Evolutionary conservation across 1,284 basidiomycete species (phyloP), one percentile per base, ranked within the genome.

Genomic region (Porogramme epimiltina): DNA sequence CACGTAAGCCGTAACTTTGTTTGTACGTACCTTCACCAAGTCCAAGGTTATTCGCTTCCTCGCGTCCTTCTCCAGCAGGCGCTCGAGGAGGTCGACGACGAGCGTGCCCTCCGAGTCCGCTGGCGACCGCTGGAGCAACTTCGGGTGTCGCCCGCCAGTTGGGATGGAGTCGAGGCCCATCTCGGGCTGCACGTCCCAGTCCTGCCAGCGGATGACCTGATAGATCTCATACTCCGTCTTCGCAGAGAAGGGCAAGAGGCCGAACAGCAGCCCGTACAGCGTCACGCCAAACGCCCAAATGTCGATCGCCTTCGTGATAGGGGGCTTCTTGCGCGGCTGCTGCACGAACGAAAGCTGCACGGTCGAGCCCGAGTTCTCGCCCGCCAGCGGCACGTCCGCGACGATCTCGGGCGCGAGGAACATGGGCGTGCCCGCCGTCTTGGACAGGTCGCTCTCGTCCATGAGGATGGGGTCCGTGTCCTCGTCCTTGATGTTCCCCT

Each of bases 221-320:
- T 97, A 98, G 40, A 98, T 75, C 39, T 82, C 81, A 67, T 84
- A 97, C 72, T 95, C 93, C 59, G 53, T 81, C 74, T 68, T 81
- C 61, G 73, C 87, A 77, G 43, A 82, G 80, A 66, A 94, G 1
- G 93, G 93, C 6, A 86, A 80, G 48, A 74, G 75, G 22, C 94
- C 97, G 62, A 98, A 98, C 2, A 98, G 79, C 40, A 99, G 81
- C 65, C 95, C 97, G 73, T 95, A 99, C 13, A 98, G 76, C 1
- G 97, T 99, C 31, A 98, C 91, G n/a, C 97, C 97, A 8, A 99
- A 81, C 0, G 97, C 95, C 96, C 96, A 99, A n/a, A 99, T 84
- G 65, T 99, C 97, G 67, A 99, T 97, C 4, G 94, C 89, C 67
- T 96, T 95, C 33, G 95, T 96, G 58, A 99, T 91, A 1, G 81